These are phyloP conservation scores for Sugiyamaella qingdaonensis DNA, from an alignment of 805 yeast genomes.

Conservation along the genomic window DNA sequence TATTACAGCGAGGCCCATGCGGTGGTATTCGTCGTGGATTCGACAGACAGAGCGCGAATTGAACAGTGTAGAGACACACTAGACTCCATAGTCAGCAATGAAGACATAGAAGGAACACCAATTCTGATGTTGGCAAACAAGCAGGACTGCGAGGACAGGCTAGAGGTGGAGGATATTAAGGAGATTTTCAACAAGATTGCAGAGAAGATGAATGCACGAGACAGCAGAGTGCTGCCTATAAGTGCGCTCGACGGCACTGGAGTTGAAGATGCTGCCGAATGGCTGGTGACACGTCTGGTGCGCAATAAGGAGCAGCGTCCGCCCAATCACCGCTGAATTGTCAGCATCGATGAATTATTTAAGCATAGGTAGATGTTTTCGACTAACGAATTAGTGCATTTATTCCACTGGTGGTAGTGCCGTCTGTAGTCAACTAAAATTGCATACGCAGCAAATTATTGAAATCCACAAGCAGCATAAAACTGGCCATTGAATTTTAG, in stretches of 20 bases:
- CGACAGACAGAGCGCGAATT: constrained; percentile 77
- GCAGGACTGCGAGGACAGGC: constrained; percentile 69
- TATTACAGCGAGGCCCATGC: constrained; percentile 87
- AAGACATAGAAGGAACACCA: constrained; percentile 72
- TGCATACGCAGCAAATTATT: neutral
- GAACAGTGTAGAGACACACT: constrained; percentile 76
- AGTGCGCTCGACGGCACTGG: constrained; percentile 81
- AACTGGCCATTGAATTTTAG: no score
- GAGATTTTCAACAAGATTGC: constrained; percentile 79
- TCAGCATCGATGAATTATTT: no score
- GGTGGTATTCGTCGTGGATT: constrained; percentile 86
- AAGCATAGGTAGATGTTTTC: neutral
- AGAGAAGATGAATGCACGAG: constrained; percentile 82
- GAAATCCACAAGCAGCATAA: no score
- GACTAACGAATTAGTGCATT: neutral
- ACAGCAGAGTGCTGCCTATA: constrained; percentile 82
- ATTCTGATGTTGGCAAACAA: constrained; percentile 93
- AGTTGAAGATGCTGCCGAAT: constrained; percentile 78
- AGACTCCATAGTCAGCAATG: constrained; percentile 50
- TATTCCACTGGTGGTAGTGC: no score
- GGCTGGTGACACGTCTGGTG: constrained; percentile 72
- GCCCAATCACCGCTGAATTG: constrained; percentile 39
- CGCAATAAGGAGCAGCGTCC: constrained; percentile 60
- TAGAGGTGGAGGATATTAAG: constrained; percentile 76
- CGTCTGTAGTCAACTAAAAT: no score